Percentiles rank a stretch among this genome's conserved stretches.
Evolutionary conservation across 2,329 filamentous ascomycete species (phyloP).

Genomic region (Penicillium sp.): DNA sequence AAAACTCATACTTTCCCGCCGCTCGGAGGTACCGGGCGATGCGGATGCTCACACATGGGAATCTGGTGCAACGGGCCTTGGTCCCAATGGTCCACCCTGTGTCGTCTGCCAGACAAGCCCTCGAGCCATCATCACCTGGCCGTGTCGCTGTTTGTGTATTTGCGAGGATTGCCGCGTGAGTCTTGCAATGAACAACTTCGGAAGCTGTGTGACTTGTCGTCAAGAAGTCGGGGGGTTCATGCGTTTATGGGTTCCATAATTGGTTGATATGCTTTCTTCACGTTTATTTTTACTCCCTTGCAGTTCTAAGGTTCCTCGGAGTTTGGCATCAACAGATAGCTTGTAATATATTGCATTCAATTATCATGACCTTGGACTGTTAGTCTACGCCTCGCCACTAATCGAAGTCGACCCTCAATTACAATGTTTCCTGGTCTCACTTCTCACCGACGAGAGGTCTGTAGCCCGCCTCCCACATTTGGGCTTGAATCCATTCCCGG

Average conservation of each 20-base stretch:
- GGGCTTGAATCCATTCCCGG: conserved; percentile 42
- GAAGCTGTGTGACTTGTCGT: conserved; percentile 92
- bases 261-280: background rate
- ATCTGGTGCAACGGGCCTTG: conserved; percentile 71
- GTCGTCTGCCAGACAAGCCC: conserved; percentile 90
- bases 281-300: background rate
- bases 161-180: conserved; percentile 95
- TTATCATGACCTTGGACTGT: background rate
- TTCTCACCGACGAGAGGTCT: conserved; percentile 25
- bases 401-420: background rate
- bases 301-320: background rate
- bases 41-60: conserved; percentile 56
- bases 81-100: conserved; percentile 76
- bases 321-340: conserved; percentile 5
- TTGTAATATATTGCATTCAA: conserved; percentile 21
- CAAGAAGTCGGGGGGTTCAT: conserved; percentile 87
- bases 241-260: conserved; percentile 78
- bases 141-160: conserved; percentile 88
- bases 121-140: conserved; percentile 91
- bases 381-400: background rate
- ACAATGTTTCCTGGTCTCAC: background rate
- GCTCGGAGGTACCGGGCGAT: conserved; percentile 34
- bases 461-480: conserved; percentile 47
- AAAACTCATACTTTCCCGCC: conserved; percentile 58
- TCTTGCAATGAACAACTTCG: conserved; percentile 94